A percentile compares a stretch with the other conserved stretches of the same genome.
phyloP scores from a whole-genome alignment of 805 yeast genomes.

The Tetrapisispora iriomotensis region DNA sequence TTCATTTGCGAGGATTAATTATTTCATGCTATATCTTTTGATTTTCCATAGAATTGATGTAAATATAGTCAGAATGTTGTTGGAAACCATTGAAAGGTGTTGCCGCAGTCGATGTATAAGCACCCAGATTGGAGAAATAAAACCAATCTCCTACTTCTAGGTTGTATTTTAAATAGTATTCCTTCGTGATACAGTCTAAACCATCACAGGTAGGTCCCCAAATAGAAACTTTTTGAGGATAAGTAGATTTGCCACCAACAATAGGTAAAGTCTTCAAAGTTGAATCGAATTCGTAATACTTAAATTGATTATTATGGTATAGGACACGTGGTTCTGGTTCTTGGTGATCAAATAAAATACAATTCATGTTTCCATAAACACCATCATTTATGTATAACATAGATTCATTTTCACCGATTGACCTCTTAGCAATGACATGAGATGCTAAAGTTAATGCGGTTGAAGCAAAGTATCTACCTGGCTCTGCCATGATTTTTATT shows the following conservation, averaged over 20 bases:
- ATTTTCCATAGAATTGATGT: constrained; percentile 36
- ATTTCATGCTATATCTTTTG: constrained; percentile 7
- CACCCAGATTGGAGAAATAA: constrained; percentile 74
- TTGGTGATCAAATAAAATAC: constrained; percentile 89
- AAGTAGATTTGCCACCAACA: not conserved
- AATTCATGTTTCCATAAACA: constrained; percentile 89
- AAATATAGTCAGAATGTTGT: constrained; percentile 47
- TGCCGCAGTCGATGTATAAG: constrained; percentile 89
- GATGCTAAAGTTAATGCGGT: constrained; percentile 77
- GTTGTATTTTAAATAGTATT: constrained; percentile 43
- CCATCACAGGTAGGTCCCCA: constrained; percentile 99
- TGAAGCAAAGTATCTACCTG: constrained; percentile 86
- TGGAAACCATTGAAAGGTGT: constrained; percentile 87
- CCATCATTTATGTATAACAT: constrained; percentile 93
- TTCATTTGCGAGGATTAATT: not conserved
- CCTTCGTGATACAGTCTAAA: constrained; percentile 64
- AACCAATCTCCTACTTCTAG: constrained; percentile 88
- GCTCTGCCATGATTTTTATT: constrained; percentile 65
- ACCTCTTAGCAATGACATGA: constrained; percentile 77
- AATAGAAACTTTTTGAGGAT: constrained; percentile 45
- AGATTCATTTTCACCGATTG: constrained; percentile 32
- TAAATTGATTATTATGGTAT: constrained; percentile 41
- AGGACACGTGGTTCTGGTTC: constrained; percentile 61
- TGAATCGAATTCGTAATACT: constrained; percentile 30
- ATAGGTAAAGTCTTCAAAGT: constrained; percentile 8